Evolutionary conservation across 1,284 basidiomycete genomes (phyloP).

Genomic region (Taiwanofungus camphoratus): DNA sequence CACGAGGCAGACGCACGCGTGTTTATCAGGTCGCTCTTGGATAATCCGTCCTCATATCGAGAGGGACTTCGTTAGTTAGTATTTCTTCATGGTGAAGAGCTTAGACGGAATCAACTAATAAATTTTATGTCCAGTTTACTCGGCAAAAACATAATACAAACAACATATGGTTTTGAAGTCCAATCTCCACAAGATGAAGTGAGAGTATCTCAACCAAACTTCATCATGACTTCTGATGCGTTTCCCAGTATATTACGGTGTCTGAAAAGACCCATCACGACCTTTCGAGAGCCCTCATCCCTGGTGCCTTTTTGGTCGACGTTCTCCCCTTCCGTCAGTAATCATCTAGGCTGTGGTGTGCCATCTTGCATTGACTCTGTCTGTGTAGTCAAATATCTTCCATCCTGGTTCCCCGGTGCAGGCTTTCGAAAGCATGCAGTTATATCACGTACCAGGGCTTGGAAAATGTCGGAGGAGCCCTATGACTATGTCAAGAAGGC

Average conservation of each 20-base stretch:
- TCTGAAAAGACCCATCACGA: constrained; percentile 13
- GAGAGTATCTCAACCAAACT: background rate
- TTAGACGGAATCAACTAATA: background rate
- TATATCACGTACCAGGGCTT: constrained; percentile 8
- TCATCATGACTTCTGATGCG: background rate
- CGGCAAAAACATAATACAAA: background rate
- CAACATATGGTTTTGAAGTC: constrained; percentile 5
- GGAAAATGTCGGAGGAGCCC: constrained; percentile 17
- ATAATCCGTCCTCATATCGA: background rate
- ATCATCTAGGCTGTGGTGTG: no score
- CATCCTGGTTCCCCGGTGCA: no score
- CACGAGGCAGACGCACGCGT: background rate
- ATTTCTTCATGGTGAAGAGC: background rate
- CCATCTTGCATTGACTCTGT: background rate
- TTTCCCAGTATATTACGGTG: constrained; percentile 11
- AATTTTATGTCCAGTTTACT: background rate
- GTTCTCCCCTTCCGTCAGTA: constrained; percentile 17
- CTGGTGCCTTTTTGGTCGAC: constrained; percentile 22
- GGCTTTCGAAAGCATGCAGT: constrained; percentile 23
- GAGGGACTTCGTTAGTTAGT: background rate
- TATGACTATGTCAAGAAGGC: constrained; percentile 19
- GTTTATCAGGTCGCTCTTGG: background rate
- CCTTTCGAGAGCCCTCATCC: constrained; percentile 13
- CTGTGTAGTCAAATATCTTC: constrained; percentile 10
- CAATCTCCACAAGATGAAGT: constrained; percentile 9